These are phyloP conservation scores for Tinospora cordifolia DNA, from an alignment of 164 flowering plant species.

Conservation along the genomic window DNA sequence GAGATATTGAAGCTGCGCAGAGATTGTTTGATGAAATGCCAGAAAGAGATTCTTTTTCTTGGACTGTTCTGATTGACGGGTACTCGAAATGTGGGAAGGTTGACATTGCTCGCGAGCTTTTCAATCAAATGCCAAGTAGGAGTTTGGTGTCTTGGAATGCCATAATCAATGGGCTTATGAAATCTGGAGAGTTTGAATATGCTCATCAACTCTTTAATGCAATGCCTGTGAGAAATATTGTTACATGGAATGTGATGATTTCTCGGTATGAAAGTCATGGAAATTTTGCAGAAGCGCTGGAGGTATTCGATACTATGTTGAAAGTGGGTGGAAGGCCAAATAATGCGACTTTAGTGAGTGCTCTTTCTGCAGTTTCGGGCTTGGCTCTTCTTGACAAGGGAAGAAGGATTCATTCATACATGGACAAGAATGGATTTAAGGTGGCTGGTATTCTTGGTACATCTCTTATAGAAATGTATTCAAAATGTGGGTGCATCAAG, in stretches of 20 bases:
- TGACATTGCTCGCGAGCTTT: slow-evolving; percentile 11
- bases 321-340: slow-evolving; percentile 8
- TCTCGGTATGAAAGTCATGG: slow-evolving; percentile 14
- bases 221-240: slow-evolving; percentile 7
- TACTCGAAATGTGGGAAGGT: slow-evolving; percentile 14
- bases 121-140: slow-evolving; percentile 15
- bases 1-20: slow-evolving; percentile 3
- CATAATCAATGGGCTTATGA: slow-evolving; percentile 20
- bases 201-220: slow-evolving; percentile 6
- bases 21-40: slow-evolving; percentile 22
- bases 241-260: slow-evolving; percentile 19
- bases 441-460: slow-evolving; percentile 2
- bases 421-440: slow-evolving; percentile 2
- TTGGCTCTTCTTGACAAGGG: slow-evolving; percentile 12
- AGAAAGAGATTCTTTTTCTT: slow-evolving; percentile 15
- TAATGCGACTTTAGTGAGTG: slow-evolving; percentile 16
- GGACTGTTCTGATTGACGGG: slow-evolving; percentile 18
- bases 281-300: slow-evolving; percentile 12
- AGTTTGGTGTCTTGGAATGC: slow-evolving; percentile 21
- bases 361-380: slow-evolving; percentile 16
- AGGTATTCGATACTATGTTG: slow-evolving; percentile 11
- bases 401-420: slow-evolving; percentile 11
- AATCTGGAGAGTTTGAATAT: slow-evolving; percentile 5
- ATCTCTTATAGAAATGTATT: slow-evolving; percentile 18
- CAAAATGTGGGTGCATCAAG: slow-evolving; percentile 19